These are phyloP conservation scores for Amanita jacksonii DNA, from an alignment of 768 basidiomycete genomes.

Conservation along the genomic window DNA sequence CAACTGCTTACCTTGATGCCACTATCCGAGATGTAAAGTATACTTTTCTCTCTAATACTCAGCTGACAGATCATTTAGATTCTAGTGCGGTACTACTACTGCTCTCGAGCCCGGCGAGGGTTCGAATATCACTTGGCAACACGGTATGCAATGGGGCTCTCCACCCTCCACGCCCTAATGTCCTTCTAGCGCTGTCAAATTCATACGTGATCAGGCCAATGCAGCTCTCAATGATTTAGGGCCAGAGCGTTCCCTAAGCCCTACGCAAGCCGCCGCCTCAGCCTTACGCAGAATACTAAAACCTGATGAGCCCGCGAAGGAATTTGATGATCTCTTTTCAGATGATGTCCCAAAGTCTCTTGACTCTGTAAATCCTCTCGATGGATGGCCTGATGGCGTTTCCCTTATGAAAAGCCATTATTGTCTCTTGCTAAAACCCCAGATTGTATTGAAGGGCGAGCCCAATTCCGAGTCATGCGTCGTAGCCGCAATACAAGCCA, in stretches of 20 bases:
- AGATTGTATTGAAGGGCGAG: conserved; percentile 70
- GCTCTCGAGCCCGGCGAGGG: conserved; percentile 62
- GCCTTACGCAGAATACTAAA: conserved; percentile 57
- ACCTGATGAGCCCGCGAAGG: conserved; percentile 40
- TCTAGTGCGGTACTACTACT: conserved; percentile 82
- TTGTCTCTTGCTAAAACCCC: conserved; percentile 84
- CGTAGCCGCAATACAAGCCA: conserved; percentile 74
- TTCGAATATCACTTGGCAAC: conserved; percentile 87
- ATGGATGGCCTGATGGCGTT: conserved; percentile 67
- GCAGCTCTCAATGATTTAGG: conserved; percentile 22
- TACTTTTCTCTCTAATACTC: neutral
- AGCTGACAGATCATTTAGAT: conserved; percentile 38
- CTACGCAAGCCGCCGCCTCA: conserved; percentile 58
- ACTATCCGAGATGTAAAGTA: conserved; percentile 66
- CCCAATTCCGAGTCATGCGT: conserved; percentile 44
- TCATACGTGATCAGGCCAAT: conserved; percentile 77
- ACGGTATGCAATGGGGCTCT: conserved; percentile 36
- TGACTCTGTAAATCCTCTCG: conserved; percentile 44
- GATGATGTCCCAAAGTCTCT: conserved; percentile 20
- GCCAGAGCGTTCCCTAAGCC: conserved; percentile 25
- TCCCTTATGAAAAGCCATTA: conserved; percentile 64
- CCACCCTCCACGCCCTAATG: neutral
- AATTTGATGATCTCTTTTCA: conserved; percentile 31
- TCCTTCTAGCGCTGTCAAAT: conserved; percentile 61
- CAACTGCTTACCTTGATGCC: conserved; percentile 69